Conservation (phyloP, 257 asterid genomes). For the Eucommia ulmoides region DNA sequence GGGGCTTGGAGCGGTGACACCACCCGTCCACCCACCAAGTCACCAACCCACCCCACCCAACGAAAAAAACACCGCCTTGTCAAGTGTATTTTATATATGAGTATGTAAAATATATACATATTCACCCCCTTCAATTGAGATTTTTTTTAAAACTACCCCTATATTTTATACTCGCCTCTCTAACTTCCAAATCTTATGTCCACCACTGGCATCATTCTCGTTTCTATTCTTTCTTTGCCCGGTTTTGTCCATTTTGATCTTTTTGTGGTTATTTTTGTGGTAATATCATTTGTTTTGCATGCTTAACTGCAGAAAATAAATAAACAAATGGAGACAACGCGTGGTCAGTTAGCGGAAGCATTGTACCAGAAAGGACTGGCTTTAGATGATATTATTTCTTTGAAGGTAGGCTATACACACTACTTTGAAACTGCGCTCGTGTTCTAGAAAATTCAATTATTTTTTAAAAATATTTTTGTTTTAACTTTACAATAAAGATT, state of each 20-base stretch:
- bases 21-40: too few relatives aligned
- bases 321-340: slow-evolving; percentile 78
- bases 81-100: too few relatives aligned
- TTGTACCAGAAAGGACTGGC: slow-evolving; percentile 87
- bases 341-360: slow-evolving; percentile 85
- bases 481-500: neutral
- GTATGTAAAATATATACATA: too few relatives aligned
- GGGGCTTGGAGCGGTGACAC: too few relatives aligned
- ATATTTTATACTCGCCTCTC: too few relatives aligned
- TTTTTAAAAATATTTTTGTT: neutral
- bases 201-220: neutral
- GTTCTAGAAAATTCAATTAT: neutral
- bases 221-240: neutral
- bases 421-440: neutral
- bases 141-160: too few relatives aligned
- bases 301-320: slow-evolving; percentile 41
- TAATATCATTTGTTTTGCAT: neutral
- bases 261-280: neutral
- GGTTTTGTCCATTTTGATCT: neutral
- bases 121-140: too few relatives aligned
- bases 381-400: slow-evolving; percentile 50
- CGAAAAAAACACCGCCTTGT: too few relatives aligned
- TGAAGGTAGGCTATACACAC: slow-evolving; percentile 37
- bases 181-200: too few relatives aligned
- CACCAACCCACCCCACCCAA: too few relatives aligned